Evolutionary conservation across 495 filamentous ascomycete genomes (phyloP), one percentile per base, ranked within the genome.

Genomic region (Podospora tetraspora): DNA sequence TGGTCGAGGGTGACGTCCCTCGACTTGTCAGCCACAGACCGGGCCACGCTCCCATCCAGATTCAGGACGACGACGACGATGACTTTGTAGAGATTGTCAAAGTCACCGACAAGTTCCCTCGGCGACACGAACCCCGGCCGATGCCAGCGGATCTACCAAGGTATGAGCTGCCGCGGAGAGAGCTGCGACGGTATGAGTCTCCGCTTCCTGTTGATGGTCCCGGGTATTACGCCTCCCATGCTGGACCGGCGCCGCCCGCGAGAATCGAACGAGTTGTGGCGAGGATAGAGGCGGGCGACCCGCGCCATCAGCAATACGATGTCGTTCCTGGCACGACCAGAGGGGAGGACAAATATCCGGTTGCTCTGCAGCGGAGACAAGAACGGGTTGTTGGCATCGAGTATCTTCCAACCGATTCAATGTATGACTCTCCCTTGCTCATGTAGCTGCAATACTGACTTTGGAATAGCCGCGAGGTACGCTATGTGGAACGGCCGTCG

Each of bases 81-180:
- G 70, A 76, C 57, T 72, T 66, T 59, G 66, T 69, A 3, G 67
- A 77, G 19, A 71, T 77, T 64, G 73, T 77, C 19, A 69, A 72
- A 25, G 72, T 77, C 22, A 68, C 75, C 8, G 73, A 77, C 69
- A 73, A 71, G 57, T 78, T 78, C 25, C 76, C 76, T 12, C 69
- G 70, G 22, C 76, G 68, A 21, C 66, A 78, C 57, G 73, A 66
- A 21, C 57, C 58, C 3, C 58, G 11, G 23, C 19, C 56, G 30
- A 12, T 24, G 25, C 57, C 64, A 32, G 27, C 1, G 21, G 27
- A 59, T n/a, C 19, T 25, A 30, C 19, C 29, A 19, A 59, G 64
- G 27, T 59, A 59, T 59, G 64, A 59, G 56, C 10, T 34, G 25
- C 57, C 52, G 12, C n/a, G 29, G 3, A 30, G 19, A 22, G 27